phyloP scores from a whole-genome alignment of 192 early-diverging fungal genomes.

The Coemansia sp. region DNA sequence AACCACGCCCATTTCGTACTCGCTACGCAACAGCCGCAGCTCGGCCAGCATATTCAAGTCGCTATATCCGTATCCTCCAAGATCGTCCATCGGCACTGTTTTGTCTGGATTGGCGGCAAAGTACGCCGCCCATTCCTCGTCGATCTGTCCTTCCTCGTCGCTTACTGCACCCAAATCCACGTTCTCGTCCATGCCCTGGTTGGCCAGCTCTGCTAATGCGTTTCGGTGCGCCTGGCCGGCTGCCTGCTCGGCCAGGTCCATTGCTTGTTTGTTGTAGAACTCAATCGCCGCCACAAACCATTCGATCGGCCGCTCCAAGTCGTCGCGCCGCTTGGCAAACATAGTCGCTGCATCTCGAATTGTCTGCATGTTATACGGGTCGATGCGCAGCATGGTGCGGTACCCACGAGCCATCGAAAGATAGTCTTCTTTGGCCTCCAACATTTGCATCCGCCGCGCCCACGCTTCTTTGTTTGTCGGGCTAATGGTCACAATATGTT shows the following conservation, averaged over 20 bases:
- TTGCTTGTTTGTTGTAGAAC: conserved; percentile 60
- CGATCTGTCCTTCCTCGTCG: conserved; percentile 17
- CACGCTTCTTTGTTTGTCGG: conserved; percentile 66
- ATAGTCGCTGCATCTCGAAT: conserved; percentile 65
- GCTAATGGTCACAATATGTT: conserved; percentile 65
- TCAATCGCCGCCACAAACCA: conserved; percentile 41
- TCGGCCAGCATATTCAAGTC: conserved; percentile 88
- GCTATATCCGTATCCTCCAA: conserved; percentile 65
- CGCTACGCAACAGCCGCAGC: conserved; percentile 74
- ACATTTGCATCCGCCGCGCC: conserved; percentile 66
- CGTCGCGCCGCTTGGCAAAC: conserved; percentile 49
- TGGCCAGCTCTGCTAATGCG: neutral
- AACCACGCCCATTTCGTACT: conserved; percentile 70
- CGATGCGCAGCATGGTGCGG: conserved; percentile 54
- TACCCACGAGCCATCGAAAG: conserved; percentile 62
- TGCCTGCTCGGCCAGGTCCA: conserved; percentile 59
- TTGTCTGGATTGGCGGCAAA: conserved; percentile 17
- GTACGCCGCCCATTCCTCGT: conserved; percentile 31
- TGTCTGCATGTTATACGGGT: conserved; percentile 67
- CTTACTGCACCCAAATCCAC: conserved; percentile 1
- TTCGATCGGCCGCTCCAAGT: conserved; percentile 33
- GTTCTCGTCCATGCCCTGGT: neutral
- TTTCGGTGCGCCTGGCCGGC: conserved; percentile 28
- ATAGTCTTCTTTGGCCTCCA: conserved; percentile 56
- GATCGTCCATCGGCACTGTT: conserved; percentile 50